phyloP scores from a whole-genome alignment of 2,329 filamentous ascomycete species.

The Alternaria burnsii region DNA sequence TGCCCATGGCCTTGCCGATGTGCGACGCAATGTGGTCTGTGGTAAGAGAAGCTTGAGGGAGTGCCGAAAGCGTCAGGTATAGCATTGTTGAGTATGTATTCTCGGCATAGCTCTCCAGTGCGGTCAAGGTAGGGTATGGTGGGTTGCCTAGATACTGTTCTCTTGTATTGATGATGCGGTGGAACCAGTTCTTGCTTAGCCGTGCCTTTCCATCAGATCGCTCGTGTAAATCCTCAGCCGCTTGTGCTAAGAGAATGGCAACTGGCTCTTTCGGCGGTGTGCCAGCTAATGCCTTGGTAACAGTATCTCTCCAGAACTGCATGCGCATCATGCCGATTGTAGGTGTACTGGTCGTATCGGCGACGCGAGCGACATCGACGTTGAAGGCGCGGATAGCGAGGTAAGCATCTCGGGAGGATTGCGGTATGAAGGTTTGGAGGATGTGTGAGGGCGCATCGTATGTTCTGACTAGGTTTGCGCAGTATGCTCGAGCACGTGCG shows the following conservation, averaged over 20 bases:
- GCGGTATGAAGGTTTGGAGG: slow-evolving; percentile 83
- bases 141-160: slow-evolving; percentile 85
- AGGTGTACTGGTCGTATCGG: slow-evolving; percentile 88
- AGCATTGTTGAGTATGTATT: slow-evolving; percentile 93
- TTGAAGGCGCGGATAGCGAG: slow-evolving; percentile 92
- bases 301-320: slow-evolving; percentile 91
- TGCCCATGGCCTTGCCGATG: slow-evolving; percentile 92
- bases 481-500: slow-evolving; percentile 65
- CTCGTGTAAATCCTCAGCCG: slow-evolving; percentile 66
- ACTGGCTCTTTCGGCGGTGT: slow-evolving; percentile 89
- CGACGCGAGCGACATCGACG: slow-evolving; percentile 87
- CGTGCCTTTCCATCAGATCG: slow-evolving; percentile 58
- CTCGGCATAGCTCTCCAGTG: slow-evolving; percentile 88
- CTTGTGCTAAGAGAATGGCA: slow-evolving; percentile 80
- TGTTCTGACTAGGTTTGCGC: slow-evolving; percentile 69
- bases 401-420: slow-evolving; percentile 79
- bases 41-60: slow-evolving; percentile 82
- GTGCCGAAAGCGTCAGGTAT: slow-evolving; percentile 82
- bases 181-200: slow-evolving; percentile 66
- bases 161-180: slow-evolving; percentile 78
- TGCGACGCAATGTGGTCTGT: slow-evolving; percentile 94
- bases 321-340: slow-evolving; percentile 87
- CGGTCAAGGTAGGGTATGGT: slow-evolving; percentile 76
- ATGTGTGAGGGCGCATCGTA: slow-evolving; percentile 90
- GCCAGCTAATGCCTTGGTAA: slow-evolving; percentile 79